These are phyloP conservation scores for Boletus sp. DNA, from an alignment of 1,284 basidiomycete species.

Conservation along the genomic window DNA sequence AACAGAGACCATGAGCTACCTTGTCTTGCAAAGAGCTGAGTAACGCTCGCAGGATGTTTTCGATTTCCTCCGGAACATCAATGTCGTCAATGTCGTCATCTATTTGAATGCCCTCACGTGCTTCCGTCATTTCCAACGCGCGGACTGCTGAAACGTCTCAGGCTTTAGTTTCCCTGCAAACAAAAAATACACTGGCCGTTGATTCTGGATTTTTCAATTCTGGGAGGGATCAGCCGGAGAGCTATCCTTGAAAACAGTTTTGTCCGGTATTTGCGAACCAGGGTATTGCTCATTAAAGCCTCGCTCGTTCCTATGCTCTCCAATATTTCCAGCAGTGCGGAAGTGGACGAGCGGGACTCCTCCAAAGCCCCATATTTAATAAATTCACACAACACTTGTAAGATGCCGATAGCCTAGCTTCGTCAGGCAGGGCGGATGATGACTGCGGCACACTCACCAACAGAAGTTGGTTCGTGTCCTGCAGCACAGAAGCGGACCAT, in stretches of 20 bases:
- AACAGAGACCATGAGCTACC: constrained; percentile 39
- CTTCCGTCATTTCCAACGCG: constrained; percentile 18
- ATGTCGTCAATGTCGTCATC: constrained; percentile 44
- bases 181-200: constrained; percentile 30
- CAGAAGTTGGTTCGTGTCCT: constrained; percentile 43
- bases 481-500: constrained; percentile 41
- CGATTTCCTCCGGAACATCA: constrained; percentile 79
- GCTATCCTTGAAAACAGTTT: constrained; percentile 65
- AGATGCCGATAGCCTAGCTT: constrained; percentile 61
- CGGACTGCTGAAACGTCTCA: constrained; percentile 23
- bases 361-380: constrained; percentile 62
- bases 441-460: constrained; percentile 38
- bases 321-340: constrained; percentile 44
- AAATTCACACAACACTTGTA: constrained; percentile 74
- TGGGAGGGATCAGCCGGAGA: constrained; percentile 58
- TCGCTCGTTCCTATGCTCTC: constrained; percentile 39
- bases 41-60: constrained; percentile 71
- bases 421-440: constrained; percentile 4
- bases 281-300: constrained; percentile 49
- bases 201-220: constrained; percentile 33
- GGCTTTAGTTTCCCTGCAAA: background rate
- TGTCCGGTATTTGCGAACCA: constrained; percentile 61
- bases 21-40: constrained; percentile 80
- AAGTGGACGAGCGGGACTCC: constrained; percentile 44
- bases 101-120: constrained; percentile 1